Evolutionary conservation across 768 basidiomycete species (phyloP), one percentile per base, ranked within the genome.

Genomic region (Phlebiopsis flavidoalba): DNA sequence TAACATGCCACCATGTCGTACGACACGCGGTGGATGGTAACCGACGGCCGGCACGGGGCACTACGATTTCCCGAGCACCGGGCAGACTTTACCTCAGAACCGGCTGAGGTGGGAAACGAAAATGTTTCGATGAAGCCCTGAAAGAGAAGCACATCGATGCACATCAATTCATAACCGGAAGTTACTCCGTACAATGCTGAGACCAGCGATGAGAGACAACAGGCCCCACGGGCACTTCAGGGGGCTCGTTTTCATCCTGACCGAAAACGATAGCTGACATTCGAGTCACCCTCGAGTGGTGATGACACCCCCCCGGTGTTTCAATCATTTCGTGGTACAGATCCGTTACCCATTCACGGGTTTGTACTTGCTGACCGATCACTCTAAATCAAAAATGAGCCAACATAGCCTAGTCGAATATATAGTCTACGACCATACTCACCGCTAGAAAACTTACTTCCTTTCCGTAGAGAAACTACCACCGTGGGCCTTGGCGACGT

Each of bases 111-210:
- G 92, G n/a, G n/a, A 99, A 99, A 74, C 97, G 95, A 99, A 99
- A 80, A 99, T 99, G 87, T 99, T 99, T 99, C 97, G 75, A 99
- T 99, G 86, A 99, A n/a, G n/a, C n/a, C n/a, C n/a, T n/a, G n/a
- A n/a, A n/a, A 99, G 73, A 99, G 88, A 74, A 99, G 85, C 83
- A 99, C 97, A 77, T 99, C 97, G n/a, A 78, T 99, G 97, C 65
- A 97, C 97, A 81, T 99, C 96, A n/a, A n/a, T 81, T 98, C 96
- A 71, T 99, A 97, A 88, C 97, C n/a, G 95, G 97, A 99, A 99
- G 82, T n/a, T 98, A 99, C 80, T 99, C 97, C 66, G 97, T n/a
- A n/a, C 97, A 69, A 98, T 98, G 73, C 97, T 99, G 62, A 99
- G 81, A 78, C 97, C 97, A 69, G 97, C 98, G 70, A 99, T n/a